These are phyloP conservation scores for Endocalyx cinctus DNA, from an alignment of 2,329 filamentous ascomycete species.

Conservation along the genomic window DNA sequence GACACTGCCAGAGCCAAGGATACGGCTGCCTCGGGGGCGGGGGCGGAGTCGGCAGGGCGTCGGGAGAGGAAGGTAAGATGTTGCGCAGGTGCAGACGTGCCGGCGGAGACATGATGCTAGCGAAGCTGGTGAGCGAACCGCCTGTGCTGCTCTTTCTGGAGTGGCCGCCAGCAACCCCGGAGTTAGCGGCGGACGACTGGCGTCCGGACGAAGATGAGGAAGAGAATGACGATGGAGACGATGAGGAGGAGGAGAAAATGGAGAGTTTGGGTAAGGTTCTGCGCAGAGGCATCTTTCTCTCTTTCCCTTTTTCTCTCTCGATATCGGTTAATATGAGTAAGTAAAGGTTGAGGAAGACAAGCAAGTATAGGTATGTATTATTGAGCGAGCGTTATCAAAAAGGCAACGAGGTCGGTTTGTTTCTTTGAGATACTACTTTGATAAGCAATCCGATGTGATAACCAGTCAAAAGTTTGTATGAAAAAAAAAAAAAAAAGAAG, in stretches of 20 bases:
- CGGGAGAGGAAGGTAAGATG: conserved; percentile 19
- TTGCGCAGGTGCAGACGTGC: conserved; percentile 24
- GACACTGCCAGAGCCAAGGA: conserved; percentile 33
- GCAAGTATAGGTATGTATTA: no score
- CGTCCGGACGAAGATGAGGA: conserved; percentile 3
- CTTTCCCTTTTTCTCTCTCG: conserved; percentile 10
- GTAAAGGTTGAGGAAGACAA: no score
- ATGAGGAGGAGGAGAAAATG: conserved; percentile 11
- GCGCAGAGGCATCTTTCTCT: conserved; percentile 6
- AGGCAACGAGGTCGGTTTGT: no score
- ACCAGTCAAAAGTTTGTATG: no score
- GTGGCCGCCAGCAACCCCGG: no score
- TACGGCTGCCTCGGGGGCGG: conserved; percentile 16
- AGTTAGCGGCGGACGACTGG: no score
- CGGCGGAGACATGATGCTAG: conserved; percentile 16
- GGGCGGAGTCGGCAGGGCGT: conserved; percentile 18
- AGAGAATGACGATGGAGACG: conserved; percentile 5
- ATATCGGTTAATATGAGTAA: no score
- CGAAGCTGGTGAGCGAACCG: conserved; percentile 2
- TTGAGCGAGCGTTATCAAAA: no score
- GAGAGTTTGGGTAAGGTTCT: conserved; percentile 15
- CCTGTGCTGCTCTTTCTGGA: no score
- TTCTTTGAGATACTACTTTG: no score
- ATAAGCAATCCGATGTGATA: no score
- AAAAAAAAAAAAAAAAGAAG: no score